These are phyloP conservation scores for Rhodamnia argentea DNA, from an alignment of 345 rosid genomes.

Conservation along the genomic window DNA sequence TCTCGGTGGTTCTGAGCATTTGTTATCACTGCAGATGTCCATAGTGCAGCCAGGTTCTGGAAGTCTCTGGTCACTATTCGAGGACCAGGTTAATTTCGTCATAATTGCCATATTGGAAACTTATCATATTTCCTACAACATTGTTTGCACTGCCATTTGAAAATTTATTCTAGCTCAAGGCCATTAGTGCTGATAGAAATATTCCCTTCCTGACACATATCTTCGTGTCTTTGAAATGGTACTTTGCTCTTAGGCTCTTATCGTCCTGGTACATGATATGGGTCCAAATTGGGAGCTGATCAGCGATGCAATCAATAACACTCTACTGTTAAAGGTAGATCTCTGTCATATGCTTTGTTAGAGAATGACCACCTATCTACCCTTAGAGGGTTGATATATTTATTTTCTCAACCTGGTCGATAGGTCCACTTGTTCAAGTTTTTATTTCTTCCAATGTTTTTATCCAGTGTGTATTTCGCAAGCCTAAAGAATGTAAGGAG, in stretches of 20 bases:
- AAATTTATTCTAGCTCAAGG: not conserved
- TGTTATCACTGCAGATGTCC: constrained; percentile 38
- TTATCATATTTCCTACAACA: not conserved
- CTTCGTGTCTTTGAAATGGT: not conserved
- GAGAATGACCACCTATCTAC: not conserved
- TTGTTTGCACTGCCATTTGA: constrained; percentile 8
- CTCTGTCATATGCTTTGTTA: not conserved
- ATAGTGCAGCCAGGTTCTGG: constrained; percentile 72
- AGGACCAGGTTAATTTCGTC: constrained; percentile 68
- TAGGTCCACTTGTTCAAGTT: not conserved
- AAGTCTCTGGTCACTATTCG: constrained; percentile 88
- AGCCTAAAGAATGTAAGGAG: constrained; percentile 89
- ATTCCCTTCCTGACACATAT: not conserved
- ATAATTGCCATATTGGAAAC: not conserved
- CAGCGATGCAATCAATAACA: constrained; percentile 88
- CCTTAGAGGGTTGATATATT: not conserved
- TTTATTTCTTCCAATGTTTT: not conserved
- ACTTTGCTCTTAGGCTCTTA: constrained; percentile 61
- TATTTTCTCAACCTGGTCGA: not conserved
- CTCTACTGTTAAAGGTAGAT: constrained; percentile 75
- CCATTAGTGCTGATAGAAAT: not conserved
- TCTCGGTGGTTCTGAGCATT: not conserved
- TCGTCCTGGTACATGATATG: constrained; percentile 98
- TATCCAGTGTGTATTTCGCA: constrained; percentile 79
- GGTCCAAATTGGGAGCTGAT: constrained; percentile 99